Evolutionary conservation across 2,329 filamentous ascomycete species (phyloP).

Genomic region (Lachnellula cervina): DNA sequence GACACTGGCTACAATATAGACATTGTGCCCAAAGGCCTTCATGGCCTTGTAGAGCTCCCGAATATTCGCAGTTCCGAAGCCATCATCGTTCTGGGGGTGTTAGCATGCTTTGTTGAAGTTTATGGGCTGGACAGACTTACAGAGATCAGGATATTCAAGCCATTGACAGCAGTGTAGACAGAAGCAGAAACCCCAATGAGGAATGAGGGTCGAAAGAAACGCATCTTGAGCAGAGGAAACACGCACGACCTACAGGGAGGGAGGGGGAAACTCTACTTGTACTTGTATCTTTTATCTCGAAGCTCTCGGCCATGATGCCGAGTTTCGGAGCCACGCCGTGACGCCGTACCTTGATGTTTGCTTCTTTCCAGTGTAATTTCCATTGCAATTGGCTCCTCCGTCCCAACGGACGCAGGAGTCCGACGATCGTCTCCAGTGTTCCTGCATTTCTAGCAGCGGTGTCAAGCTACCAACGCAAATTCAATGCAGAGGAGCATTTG

Average conservation of each 20-base stretch:
- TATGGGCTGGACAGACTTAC: not conserved
- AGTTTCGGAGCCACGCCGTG: not conserved
- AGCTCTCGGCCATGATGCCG: not conserved
- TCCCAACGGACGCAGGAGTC: not conserved
- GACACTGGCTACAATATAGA: constrained; percentile 39
- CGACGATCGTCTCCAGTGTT: not conserved
- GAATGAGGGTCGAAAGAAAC: not conserved
- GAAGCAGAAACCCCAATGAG: not conserved
- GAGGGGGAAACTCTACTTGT: not conserved
- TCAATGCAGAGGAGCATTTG: too few species aligned
- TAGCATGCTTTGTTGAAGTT: not conserved
- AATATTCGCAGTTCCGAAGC: constrained; percentile 39
- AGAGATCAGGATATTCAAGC: constrained; percentile 18
- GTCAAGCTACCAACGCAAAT: not conserved
- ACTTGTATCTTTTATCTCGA: not conserved
- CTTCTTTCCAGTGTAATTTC: not conserved
- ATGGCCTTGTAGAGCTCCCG: constrained; percentile 38
- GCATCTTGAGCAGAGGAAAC: constrained; percentile 1
- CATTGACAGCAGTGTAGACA: constrained; percentile 8
- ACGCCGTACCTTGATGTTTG: not conserved
- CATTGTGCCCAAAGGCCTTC: constrained; percentile 35
- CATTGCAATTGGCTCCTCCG: not conserved
- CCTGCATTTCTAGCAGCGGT: not conserved
- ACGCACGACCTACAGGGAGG: not conserved
- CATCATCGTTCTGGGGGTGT: constrained; percentile 34